These are phyloP conservation scores for Mucor piriformis DNA, from an alignment of 371 early-diverging fungal genomes.

Conservation along the genomic window DNA sequence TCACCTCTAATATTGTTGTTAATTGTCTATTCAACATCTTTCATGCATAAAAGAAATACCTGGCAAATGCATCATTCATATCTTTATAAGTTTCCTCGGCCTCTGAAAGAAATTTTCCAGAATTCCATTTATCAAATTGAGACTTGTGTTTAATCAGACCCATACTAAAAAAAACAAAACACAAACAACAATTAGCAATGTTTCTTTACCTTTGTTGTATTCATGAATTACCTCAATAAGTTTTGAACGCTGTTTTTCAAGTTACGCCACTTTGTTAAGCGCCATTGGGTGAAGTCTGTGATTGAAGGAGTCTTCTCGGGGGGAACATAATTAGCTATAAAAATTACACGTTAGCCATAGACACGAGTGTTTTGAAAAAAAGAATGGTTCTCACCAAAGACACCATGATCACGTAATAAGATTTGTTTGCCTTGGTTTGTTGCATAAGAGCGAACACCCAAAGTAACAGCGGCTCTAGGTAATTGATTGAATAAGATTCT, in stretches of 20 bases:
- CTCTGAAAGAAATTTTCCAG: slow-evolving; percentile 52
- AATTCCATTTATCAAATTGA: slow-evolving; percentile 56
- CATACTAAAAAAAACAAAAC: slow-evolving; percentile 36
- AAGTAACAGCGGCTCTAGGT: slow-evolving; percentile 15
- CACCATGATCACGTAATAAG: slow-evolving; percentile 53
- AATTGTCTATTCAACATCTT: background rate
- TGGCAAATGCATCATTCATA: slow-evolving; percentile 78
- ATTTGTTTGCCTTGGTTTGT: slow-evolving; percentile 36
- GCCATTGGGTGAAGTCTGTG: slow-evolving; percentile 49
- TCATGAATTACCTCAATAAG: slow-evolving; percentile 45
- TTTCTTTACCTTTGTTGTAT: background rate
- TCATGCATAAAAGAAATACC: slow-evolving; percentile 27
- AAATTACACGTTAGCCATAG: background rate
- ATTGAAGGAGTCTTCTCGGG: slow-evolving; percentile 52
- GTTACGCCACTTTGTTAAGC: slow-evolving; percentile 55
- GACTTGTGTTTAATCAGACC: slow-evolving; percentile 56
- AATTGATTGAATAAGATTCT: slow-evolving; percentile 15
- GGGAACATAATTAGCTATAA: slow-evolving; percentile 53
- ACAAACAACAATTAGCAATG: too few relatives aligned
- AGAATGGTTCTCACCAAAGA: slow-evolving; percentile 39
- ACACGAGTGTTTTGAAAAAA: background rate
- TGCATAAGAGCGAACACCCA: slow-evolving; percentile 29
- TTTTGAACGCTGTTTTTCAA: slow-evolving; percentile 53
- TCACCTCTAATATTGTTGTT: slow-evolving; percentile 53
- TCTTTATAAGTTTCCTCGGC: slow-evolving; percentile 67